These are phyloP conservation scores for Trypanosoma melophagium DNA, from an alignment of 208 protist genomes.

Conservation along the genomic window DNA sequence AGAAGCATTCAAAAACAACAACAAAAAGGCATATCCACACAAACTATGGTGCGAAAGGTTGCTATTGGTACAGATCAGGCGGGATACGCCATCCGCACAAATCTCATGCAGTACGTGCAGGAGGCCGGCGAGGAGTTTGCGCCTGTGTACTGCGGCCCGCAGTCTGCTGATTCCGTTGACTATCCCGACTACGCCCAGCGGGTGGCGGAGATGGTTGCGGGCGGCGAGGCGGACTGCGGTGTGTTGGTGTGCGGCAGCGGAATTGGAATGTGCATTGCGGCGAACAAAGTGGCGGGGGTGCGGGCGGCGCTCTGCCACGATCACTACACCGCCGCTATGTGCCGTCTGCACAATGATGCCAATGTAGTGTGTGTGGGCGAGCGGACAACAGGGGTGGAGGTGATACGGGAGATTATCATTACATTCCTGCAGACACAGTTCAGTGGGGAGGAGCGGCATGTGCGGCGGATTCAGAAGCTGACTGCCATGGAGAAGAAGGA, in stretches of 20 bases:
- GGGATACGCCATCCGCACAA: constrained; percentile 52
- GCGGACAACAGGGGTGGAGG: constrained; percentile 73
- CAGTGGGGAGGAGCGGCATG: constrained; percentile 76
- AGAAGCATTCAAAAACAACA: too few relatives aligned
- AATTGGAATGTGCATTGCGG: constrained; percentile 95
- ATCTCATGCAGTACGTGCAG: constrained; percentile 67
- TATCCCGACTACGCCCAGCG: constrained; percentile 92
- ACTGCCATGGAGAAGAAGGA: constrained; percentile 18
- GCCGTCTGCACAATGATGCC: constrained; percentile 91
- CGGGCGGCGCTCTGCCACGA: constrained; percentile 93
- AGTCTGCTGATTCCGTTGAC: constrained; percentile 70
- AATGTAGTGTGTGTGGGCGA: constrained; percentile 92
- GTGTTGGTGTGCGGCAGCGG: constrained; percentile 94
- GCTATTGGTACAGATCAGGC: constrained; percentile 91
- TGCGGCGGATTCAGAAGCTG: constrained; percentile 65
- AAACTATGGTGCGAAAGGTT: constrained; percentile 60
- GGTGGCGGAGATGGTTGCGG: constrained; percentile 64
- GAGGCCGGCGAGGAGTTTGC: constrained; percentile 42
- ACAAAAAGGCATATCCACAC: neutral
- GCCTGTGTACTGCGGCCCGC: constrained; percentile 75
- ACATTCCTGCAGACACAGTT: constrained; percentile 86
- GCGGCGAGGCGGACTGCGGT: constrained; percentile 62
- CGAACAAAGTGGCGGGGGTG: constrained; percentile 93
- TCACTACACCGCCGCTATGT: constrained; percentile 84
- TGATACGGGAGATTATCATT: constrained; percentile 85